A percentile compares a stretch with the other conserved stretches of the same genome.
Conservation (phyloP, 2,329 filamentous ascomycete species). For the Zymoseptoria brevis region DNA sequence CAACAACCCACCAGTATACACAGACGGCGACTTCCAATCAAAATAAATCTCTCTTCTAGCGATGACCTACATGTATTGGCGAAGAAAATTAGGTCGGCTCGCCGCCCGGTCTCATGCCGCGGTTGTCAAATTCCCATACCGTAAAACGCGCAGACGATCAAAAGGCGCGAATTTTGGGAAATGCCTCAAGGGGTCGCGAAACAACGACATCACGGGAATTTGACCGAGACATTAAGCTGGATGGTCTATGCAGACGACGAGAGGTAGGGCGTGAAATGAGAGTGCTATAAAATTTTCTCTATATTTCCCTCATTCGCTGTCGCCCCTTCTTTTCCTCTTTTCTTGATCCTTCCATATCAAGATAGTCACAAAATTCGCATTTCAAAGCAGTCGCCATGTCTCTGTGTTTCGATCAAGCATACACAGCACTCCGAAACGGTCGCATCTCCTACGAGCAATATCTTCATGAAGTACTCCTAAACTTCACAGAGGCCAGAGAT, state of each 20-base stretch:
- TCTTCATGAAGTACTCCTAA: conserved; percentile 11
- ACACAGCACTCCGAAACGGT: conserved; percentile 6
- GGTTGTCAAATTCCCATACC: not conserved
- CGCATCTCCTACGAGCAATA: conserved; percentile 10
- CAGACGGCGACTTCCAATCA: no score
- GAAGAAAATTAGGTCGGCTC: not conserved
- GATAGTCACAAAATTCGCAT: not conserved
- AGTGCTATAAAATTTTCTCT: not conserved
- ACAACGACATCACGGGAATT: not conserved
- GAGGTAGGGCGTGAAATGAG: not conserved
- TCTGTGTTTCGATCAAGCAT: conserved; percentile 17
- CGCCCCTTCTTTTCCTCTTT: not conserved
- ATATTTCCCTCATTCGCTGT: not conserved
- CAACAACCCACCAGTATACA: no score
- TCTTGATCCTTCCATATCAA: not conserved
- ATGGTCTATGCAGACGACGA: not conserved
- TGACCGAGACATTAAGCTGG: not conserved
- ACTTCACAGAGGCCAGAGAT: conserved; percentile 11
- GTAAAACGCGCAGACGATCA: not conserved
- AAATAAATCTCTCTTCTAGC: not conserved
- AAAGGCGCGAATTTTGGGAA: not conserved
- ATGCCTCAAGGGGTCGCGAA: not conserved
- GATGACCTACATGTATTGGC: not conserved
- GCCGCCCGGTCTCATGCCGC: no score
- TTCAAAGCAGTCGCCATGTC: conserved; percentile 3